Base-by-base conservation (phyloP, 2,329 filamentous ascomycete genomes). In the Xylariaceae sp. region DNA sequence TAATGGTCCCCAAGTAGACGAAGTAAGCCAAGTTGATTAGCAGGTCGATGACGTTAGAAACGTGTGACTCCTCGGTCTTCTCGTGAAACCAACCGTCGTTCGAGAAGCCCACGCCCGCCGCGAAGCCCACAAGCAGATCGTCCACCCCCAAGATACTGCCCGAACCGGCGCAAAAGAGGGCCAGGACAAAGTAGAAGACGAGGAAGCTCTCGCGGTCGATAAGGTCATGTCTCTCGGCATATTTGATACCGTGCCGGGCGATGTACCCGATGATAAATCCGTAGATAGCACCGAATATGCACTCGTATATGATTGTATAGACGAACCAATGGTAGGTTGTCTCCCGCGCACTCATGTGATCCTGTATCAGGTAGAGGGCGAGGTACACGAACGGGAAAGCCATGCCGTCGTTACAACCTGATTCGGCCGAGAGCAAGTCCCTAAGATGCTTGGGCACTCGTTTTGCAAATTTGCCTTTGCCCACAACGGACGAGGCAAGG, bases 361-460 rank as follows among this genome's bases (percentile, higher is more conserved):
- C 95, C 50, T 84, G 79, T 50, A 97, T 86, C 32, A 97, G 76
- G 63, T 96, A 97, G 19, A 96, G 70, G 1, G 86, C 83, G 19
- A 98, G 73, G 60, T 98, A 98, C 55, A 98, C 78, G 62, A 98
- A 98, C 1, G 92, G 92, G 59, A 98, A 98, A 1, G 92, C 92
- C 92, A 98, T 98, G 65, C 92, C 92, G 62, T 98, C 92, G 73
- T 98, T 98, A 68, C 92, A 98, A 19, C 92, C 92, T 6, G 92
- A 98, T 66, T 98, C 92, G 40, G 89, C 89, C 4, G 92, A 98
- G 9, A 98, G 71, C 36, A 98, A 61, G 66, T 98, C 92, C 72
- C 92, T 78, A 67, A 98, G 69, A 80, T 98, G 92, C 70, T 96
- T 97, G 15, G 92, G 92, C 4, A 98, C 88, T 47, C 92, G 81